Conservation (phyloP, 140 eudicot species). For the Anethum foeniculum region DNA sequence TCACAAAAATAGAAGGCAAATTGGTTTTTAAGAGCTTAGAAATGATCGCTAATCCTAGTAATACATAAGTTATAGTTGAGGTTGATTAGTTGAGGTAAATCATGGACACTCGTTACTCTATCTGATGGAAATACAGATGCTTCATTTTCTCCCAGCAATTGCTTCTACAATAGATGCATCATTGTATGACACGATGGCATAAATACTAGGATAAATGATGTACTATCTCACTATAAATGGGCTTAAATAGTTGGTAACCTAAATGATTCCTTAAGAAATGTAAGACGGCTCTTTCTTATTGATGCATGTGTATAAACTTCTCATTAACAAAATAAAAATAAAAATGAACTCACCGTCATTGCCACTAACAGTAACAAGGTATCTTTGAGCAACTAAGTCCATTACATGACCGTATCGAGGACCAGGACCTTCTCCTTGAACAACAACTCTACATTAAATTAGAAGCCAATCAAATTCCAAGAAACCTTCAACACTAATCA, state of each 20-base stretch:
- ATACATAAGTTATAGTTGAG: neutral
- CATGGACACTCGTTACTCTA: neutral
- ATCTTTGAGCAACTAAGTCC: slow-evolving; percentile 95
- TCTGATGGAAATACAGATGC: neutral
- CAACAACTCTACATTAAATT: slow-evolving; percentile 68
- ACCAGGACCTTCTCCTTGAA: slow-evolving; percentile 95
- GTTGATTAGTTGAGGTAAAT: neutral
- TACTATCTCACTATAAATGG: neutral
- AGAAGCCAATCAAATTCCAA: slow-evolving; percentile 17
- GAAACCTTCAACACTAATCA: neutral
- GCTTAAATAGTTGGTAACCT: neutral
- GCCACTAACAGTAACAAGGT: slow-evolving; percentile 88
- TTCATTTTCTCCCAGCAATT: neutral
- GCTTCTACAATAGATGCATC: neutral
- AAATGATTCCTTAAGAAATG: neutral
- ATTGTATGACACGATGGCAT: neutral
- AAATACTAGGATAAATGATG: neutral
- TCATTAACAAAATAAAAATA: neutral
- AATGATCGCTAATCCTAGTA: neutral
- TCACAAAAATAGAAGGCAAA: neutral
- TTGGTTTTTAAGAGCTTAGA: neutral
- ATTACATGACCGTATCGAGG: slow-evolving; percentile 96
- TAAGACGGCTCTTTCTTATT: neutral
- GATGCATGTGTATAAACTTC: neutral
- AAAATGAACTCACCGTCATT: slow-evolving; percentile 69